Percentiles rank a stretch among this genome's conserved stretches.
Evolutionary conservation across 2,329 filamentous ascomycete species (phyloP).

Genomic region (Hortaea werneckii): DNA sequence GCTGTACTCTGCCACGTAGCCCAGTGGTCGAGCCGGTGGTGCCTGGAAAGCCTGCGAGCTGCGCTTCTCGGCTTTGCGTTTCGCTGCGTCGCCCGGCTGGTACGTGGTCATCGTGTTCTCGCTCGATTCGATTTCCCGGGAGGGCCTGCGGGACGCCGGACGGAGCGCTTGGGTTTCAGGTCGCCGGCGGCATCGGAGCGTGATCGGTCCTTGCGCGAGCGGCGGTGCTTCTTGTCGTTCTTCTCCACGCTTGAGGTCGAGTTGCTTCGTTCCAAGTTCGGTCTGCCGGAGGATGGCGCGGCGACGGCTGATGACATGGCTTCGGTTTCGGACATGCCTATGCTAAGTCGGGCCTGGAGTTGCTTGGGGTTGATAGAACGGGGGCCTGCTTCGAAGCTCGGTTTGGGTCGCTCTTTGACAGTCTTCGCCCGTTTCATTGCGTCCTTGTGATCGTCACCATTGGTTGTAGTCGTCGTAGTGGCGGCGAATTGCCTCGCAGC

Average conservation of each 20-base stretch:
- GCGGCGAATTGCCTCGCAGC: slow-evolving; percentile 1
- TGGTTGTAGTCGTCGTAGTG: background rate
- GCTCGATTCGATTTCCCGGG: background rate
- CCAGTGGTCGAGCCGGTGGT: background rate
- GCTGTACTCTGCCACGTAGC: background rate
- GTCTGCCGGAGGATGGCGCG: background rate
- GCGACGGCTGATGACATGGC: background rate
- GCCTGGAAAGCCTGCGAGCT: background rate
- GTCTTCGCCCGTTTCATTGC: background rate
- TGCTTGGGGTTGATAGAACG: slow-evolving; percentile 2
- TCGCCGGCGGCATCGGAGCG: background rate
- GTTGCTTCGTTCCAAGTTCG: background rate
- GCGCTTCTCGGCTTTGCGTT: slow-evolving; percentile 3
- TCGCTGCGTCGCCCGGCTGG: slow-evolving; percentile 8
- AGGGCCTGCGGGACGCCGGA: background rate
- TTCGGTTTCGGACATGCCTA: slow-evolving; percentile 1
- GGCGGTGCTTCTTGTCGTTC: background rate
- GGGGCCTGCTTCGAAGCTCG: background rate
- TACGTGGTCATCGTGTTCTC: slow-evolving; percentile 2
- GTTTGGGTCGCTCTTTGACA: background rate
- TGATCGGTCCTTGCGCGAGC: background rate
- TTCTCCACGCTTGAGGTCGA: background rate
- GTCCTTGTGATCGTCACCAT: background rate
- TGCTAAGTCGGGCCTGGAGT: slow-evolving; percentile 1
- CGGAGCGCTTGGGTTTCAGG: background rate